Evolutionary conservation across 495 filamentous ascomycete species (phyloP).

Genomic region (Cryomyces minteri): DNA sequence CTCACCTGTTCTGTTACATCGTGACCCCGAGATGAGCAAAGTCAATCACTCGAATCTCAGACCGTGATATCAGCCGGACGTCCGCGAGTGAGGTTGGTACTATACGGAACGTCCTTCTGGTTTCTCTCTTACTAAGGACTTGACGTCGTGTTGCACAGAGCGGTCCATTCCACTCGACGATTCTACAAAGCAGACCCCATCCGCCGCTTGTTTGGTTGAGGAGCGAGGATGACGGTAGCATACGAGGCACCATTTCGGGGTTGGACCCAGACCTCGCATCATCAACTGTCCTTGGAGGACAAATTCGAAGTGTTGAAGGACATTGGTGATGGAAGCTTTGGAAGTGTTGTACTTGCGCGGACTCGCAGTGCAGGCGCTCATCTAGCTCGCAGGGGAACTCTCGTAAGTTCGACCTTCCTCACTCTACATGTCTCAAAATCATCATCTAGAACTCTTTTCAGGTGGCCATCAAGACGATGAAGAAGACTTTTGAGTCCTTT

Average conservation of each 20-base stretch:
- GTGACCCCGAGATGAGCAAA: background rate
- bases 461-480: constrained; percentile 99
- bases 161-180: background rate
- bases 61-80: background rate
- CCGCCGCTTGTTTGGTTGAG: background rate
- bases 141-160: background rate
- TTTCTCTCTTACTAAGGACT: background rate
- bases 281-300: constrained; percentile 30
- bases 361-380: constrained; percentile 77
- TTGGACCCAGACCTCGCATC: constrained; percentile 10
- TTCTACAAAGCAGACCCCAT: background rate
- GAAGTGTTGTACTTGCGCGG: constrained; percentile 81
- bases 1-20: background rate
- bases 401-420: constrained; percentile 40
- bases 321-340: constrained; percentile 97
- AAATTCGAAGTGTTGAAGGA: constrained; percentile 95
- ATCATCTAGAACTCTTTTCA: constrained; percentile 16
- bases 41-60: background rate
- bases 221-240: constrained; percentile 13
- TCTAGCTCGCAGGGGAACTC: constrained; percentile 75
- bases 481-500: constrained; percentile 95
- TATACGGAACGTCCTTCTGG: background rate
- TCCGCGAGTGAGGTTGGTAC: background rate
- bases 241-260: constrained; percentile 19
- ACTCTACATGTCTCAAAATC: background rate